phyloP scores from a whole-genome alignment of 2,329 filamentous ascomycete species.

The Capronia epimyces region DNA sequence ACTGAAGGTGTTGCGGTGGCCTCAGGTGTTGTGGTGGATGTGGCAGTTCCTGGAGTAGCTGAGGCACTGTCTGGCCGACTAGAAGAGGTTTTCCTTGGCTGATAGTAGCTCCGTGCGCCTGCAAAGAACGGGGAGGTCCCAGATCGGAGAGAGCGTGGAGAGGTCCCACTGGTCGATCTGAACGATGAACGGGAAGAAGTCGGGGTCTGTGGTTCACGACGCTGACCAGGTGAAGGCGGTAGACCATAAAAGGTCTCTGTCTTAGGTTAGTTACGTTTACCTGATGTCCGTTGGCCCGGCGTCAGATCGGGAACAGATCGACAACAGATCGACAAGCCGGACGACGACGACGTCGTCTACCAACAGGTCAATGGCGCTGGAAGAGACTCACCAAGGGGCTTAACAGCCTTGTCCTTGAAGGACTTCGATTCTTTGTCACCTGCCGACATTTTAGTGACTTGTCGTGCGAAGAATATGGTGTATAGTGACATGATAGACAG shows the following conservation, averaged over 20 bases:
- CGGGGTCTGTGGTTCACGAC: not conserved
- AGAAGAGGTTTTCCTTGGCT: not conserved
- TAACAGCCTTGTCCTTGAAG: conserved; percentile 6
- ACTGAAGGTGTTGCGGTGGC: not conserved
- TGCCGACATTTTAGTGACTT: conserved; percentile 18
- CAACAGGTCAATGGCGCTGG: not conserved
- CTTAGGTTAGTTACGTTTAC: conserved; percentile 4
- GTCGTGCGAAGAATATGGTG: not conserved
- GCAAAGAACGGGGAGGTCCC: conserved; percentile 12
- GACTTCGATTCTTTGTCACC: conserved; percentile 4
- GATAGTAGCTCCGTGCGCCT: conserved; percentile 3
- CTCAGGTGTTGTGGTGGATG: not conserved
- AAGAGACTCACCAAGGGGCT: conserved; percentile 13
- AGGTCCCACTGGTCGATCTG: conserved; percentile 3
- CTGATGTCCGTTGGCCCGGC: not conserved
- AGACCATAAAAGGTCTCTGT: conserved; percentile 1
- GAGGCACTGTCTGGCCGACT: not conserved
- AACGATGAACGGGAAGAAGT: not conserved
- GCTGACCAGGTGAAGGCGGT: not conserved
- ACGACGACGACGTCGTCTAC: not conserved
- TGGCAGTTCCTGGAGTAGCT: not conserved
- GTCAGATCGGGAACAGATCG: conserved; percentile 4
- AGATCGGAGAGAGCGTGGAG: not conserved
- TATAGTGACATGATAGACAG: not conserved
- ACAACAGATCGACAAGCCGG: conserved; percentile 1